Evolutionary conservation across 768 basidiomycete species (phyloP), one percentile per base, ranked within the genome.

Genomic region (Pleurotus cornucopiae): DNA sequence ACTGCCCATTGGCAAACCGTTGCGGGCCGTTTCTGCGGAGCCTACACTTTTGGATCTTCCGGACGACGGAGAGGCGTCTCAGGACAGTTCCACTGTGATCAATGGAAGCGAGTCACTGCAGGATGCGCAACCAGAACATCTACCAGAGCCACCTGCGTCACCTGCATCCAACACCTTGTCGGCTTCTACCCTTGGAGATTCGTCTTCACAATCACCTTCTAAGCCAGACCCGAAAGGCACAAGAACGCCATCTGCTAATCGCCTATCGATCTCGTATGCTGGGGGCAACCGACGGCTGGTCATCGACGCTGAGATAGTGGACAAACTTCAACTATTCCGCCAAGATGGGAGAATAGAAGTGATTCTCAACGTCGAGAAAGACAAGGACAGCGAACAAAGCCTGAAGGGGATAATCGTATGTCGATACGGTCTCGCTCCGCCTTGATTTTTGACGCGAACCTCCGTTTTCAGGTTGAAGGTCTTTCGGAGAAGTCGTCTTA

Each of bases 211-310:
- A 48, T 58, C 65, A 14, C 61, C 67, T 13, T 59, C 65, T 37
- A 76, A 76, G 57, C 60, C 63, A 18, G 72, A 74, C 34, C 53
- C 61, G 9, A 80, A 79, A 60, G 63, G 68, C 16, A 71, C 69
- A 12, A 76, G 73, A 60, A 73, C 75, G 0, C 86, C 89, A 6
- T 90, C 89, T 41, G 86, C 89, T 26, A 92, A 91, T 62, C 83
- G 90, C 14, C 71, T 99, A n/a, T 97, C 95, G 6, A 94, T 98
- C 68, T 89, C 96, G 0, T 99, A 97, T 70, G 93, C 94, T 55
- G 87, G 87, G 44, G 94, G 93, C 49, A 87, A 87, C 57, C 78
- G 91, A 48, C 81, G 97, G 40, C 76, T 99, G 49, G 88, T 97
- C 23, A 77, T 98, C 57, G 88, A 98, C 68, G 90, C 96, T 2